Evolutionary conservation across 169 alveolate genomes (phyloP).

Genomic region (Cryptosporidium andersoni): DNA sequence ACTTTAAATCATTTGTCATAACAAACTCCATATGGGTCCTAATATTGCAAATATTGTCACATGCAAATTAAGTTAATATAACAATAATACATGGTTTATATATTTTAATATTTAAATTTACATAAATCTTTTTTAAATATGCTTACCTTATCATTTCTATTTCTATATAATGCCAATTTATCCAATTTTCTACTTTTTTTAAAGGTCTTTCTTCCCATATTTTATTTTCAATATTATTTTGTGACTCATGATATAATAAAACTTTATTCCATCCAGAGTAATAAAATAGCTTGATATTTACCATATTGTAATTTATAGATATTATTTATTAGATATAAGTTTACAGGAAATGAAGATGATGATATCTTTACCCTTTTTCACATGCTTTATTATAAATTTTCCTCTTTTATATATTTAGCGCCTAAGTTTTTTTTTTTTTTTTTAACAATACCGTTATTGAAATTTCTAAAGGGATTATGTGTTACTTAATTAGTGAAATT

Average conservation of each 20-base stretch:
- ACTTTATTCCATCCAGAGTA: slow-evolving; percentile 35
- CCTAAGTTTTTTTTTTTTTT: too few species aligned
- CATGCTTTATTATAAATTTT: too few species aligned
- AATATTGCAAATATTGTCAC: not conserved
- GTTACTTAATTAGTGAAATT: too few species aligned
- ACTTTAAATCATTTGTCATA: slow-evolving; percentile 9
- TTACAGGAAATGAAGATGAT: too few species aligned
- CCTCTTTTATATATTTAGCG: too few species aligned
- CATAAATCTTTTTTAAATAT: not conserved
- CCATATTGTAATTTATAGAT: not conserved
- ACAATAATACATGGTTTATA: not conserved
- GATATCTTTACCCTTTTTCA: too few species aligned
- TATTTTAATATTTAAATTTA: not conserved
- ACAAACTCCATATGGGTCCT: slow-evolving; percentile 48
- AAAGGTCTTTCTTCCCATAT: too few species aligned
- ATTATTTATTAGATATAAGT: too few species aligned
- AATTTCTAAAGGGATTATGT: too few species aligned
- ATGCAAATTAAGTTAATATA: not conserved
- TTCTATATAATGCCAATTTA: slow-evolving; percentile 28
- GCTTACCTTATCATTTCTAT: slow-evolving; percentile 31
- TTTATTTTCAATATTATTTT: not conserved
- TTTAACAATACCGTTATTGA: too few species aligned
- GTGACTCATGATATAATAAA: slow-evolving; percentile 18
- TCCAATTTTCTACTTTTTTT: not conserved
- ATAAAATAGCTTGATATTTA: slow-evolving; percentile 27